Base-by-base conservation (phyloP, 305 asterid species). In the Rubia tinctorum region DNA sequence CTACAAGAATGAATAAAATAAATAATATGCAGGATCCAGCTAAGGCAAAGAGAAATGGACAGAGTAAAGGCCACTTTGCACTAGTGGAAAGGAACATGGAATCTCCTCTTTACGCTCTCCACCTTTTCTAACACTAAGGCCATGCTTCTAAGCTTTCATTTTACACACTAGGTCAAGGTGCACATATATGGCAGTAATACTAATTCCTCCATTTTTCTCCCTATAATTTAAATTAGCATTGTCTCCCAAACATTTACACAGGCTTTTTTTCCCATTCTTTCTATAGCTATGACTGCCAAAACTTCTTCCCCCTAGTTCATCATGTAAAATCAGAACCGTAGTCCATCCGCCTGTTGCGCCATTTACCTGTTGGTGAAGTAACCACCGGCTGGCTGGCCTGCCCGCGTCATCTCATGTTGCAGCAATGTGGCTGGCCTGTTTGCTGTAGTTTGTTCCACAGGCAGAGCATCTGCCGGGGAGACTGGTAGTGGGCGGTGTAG, bases 381-480 rank as follows among this genome's bases (percentile, higher is more conserved):
- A 34, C 4, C 5, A 5, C 0, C 3, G 39, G 39, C 39, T 34
- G 39, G 5, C 39, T 3, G 0, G 23, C 23, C 60, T 18, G 7
- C 43, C 5, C 8, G 53, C 68, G 90, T 90, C 86, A 94, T 82
- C 97, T 88, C 97, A 94, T 83, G 82, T 91, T 86, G 92, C 99
- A 94, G 78, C 99, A 94, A 4, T 80, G 80, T 56, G 99, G 90
- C 79, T 67, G 81, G 45, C 96, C 95, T 3, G 23, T 76, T 76
- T 82, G 79, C 71, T 73, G 82, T 58, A 94, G 81, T 79, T 94
- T 94, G 84, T 87, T 86, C 98, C 98, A 94, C 76, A 91, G 83
- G 69, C 99, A 94, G 22, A 89, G 79, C 98, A 94, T 94, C 80
- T 90, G 99, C 71, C 97, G 82, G 0, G 98, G 99, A 51, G 99